Conservation (phyloP, 2,329 filamentous ascomycete genomes). For the Penicillium sp. region DNA sequence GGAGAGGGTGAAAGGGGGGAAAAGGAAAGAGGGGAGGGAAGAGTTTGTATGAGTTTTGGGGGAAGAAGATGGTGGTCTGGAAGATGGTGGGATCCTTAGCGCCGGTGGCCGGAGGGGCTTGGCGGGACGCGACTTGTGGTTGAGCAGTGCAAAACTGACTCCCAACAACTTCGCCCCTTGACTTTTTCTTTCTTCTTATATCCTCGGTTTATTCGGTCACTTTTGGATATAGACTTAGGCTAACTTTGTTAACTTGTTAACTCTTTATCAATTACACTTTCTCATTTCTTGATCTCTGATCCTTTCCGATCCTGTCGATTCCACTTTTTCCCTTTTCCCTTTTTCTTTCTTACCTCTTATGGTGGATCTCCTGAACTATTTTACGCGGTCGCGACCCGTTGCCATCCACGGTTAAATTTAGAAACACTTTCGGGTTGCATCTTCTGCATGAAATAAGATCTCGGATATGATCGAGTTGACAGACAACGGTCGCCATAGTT, state of each 20-base stretch:
- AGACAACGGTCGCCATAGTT: background rate
- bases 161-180: slow-evolving; percentile 28
- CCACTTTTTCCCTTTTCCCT: background rate
- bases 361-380: background rate
- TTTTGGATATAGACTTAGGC: background rate
- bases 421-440: slow-evolving; percentile 3
- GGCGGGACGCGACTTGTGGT: slow-evolving; percentile 33
- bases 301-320: background rate
- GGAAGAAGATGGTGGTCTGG: slow-evolving; percentile 25
- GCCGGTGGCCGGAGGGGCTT: slow-evolving; percentile 40
- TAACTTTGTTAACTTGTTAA: background rate
- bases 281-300: background rate
- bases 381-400: background rate
- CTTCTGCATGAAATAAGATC: background rate
- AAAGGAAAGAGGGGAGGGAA: slow-evolving; percentile 29
- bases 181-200: background rate
- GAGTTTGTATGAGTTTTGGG: slow-evolving; percentile 37
- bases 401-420: slow-evolving; percentile 6
- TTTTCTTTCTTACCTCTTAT: background rate
- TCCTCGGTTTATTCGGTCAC: background rate
- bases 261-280: background rate
- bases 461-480: background rate
- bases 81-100: slow-evolving; percentile 40
- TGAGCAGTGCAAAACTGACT: slow-evolving; percentile 20
- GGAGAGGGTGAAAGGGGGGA: slow-evolving; percentile 14